A percentile compares a stretch with the other conserved stretches of the same genome.
These are phyloP conservation scores for Cercospora sesami DNA, from an alignment of 2,329 filamentous ascomycete species.

Conservation along the genomic window DNA sequence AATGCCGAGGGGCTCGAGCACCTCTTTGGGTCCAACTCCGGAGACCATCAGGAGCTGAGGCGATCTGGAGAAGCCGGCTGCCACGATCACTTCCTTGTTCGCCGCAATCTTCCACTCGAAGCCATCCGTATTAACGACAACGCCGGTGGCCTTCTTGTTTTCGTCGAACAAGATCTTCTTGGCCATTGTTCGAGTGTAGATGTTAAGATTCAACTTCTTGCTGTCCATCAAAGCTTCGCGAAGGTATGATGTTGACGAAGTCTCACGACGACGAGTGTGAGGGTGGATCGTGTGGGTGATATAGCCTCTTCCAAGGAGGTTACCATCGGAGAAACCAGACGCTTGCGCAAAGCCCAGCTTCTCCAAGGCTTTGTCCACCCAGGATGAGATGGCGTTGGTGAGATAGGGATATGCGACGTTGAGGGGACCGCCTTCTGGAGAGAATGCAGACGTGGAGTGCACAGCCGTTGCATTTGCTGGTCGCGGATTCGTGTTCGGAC, in stretches of 20 bases:
- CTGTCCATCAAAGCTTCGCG: slow-evolving; percentile 13
- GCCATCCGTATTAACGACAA: slow-evolving; percentile 20
- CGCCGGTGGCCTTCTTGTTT: slow-evolving; percentile 33
- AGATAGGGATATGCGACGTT: slow-evolving; percentile 18
- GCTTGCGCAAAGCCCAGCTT: slow-evolving; percentile 14
- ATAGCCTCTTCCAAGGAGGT: neutral
- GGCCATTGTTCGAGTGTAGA: slow-evolving; percentile 22
- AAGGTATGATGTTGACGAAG: slow-evolving; percentile 14
- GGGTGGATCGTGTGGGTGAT: neutral
- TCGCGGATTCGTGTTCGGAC: slow-evolving; percentile 5
- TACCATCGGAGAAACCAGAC: slow-evolving; percentile 17
- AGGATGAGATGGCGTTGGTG: slow-evolving; percentile 13
- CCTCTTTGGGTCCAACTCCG: slow-evolving; percentile 24
- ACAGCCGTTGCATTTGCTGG: slow-evolving; percentile 16
- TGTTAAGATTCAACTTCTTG: slow-evolving; percentile 13
- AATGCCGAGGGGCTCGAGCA: slow-evolving; percentile 24
- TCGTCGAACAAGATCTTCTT: slow-evolving; percentile 37
- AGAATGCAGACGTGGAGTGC: neutral
- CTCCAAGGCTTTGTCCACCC: slow-evolving; percentile 12
- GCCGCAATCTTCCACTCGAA: slow-evolving; percentile 26
- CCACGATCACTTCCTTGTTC: slow-evolving; percentile 47
- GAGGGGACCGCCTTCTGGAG: slow-evolving; percentile 9
- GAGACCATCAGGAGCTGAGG: slow-evolving; percentile 41
- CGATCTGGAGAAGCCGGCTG: slow-evolving; percentile 47
- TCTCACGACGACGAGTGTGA: neutral